These are phyloP conservation scores for Fusarium sp. DNA, from an alignment of 2,329 filamentous ascomycete species.

Conservation along the genomic window DNA sequence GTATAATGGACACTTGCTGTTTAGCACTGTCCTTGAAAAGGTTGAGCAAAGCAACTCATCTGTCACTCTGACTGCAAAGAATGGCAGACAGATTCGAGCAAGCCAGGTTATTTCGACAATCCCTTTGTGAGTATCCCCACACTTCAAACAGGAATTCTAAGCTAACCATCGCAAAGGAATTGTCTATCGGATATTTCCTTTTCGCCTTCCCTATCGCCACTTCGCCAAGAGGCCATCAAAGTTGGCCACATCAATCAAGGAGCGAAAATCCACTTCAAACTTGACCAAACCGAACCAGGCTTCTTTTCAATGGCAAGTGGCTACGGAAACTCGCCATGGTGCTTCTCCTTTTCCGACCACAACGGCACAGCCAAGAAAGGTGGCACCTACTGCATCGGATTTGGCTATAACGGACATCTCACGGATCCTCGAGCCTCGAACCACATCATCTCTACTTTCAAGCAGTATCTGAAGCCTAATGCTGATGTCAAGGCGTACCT, in stretches of 20 bases:
- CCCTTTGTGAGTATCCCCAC: slow-evolving; percentile 15
- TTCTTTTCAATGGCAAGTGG: slow-evolving; percentile 24
- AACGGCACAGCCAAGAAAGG: slow-evolving; percentile 17
- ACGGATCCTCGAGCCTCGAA: background rate
- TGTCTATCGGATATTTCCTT: background rate
- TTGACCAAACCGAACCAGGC: background rate
- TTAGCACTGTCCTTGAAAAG: slow-evolving; percentile 10
- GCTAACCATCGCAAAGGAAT: background rate
- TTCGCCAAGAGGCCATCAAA: slow-evolving; percentile 15
- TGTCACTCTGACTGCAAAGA: slow-evolving; percentile 9
- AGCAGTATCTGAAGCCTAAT: slow-evolving; percentile 9
- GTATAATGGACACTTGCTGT: slow-evolving; percentile 12
- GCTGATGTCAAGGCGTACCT: slow-evolving; percentile 28
- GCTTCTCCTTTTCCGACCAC: slow-evolving; percentile 34
- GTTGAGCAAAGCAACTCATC: background rate
- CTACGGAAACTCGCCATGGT: slow-evolving; percentile 12
- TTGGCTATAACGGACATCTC: slow-evolving; percentile 20
- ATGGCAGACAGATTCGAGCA: background rate
- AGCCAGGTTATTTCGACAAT: slow-evolving; percentile 25
- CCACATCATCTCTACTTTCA: slow-evolving; percentile 10
- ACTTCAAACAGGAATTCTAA: background rate
- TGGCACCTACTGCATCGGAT: slow-evolving; percentile 34
- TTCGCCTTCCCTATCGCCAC: background rate
- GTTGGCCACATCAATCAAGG: slow-evolving; percentile 23
- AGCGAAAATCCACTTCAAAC: slow-evolving; percentile 28